Evolutionary conservation across 495 filamentous ascomycete genomes (phyloP), one percentile per base, ranked within the genome.

Genomic region (Cercophora scortea): DNA sequence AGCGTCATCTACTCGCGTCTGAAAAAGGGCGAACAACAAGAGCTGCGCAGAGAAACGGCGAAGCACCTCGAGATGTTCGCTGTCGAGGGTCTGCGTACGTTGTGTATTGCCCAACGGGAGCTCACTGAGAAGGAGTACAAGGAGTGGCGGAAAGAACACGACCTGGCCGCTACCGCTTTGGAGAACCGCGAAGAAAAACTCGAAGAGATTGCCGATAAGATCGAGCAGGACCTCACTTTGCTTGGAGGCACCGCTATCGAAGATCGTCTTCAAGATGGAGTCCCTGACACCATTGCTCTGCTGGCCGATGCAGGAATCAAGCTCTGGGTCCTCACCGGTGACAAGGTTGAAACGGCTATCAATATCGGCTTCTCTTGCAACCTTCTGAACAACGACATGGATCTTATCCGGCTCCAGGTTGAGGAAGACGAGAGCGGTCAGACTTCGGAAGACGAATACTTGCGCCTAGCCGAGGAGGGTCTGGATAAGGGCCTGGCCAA

Each of bases 321-420:
- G 65, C 81, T 99, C n/a, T 99, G 94, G 94, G 94, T 99, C 51
- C 73, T 99, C 43, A 99, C 94, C 34, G 94, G 94, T 50, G 94
- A 99, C 74, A 99, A 96, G 71, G 92, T 97, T 45, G 94, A 97
- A 69, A 99, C 94, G 45, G 94, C 94, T 41, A 97, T 99, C 80
- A 99, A 99, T 69, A 99, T 99, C 67, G 94, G 94, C 17, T 99
- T 97, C 70, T 97, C 94, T 11, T 97, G 94, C 77, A 99, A 99
- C 54, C 79, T 99, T 36, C 79, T 99, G 42, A 87, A 91, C 70
- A 99, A 96, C 67, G 85, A 93, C 55, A 96, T 99, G 94, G 93
- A 99, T 56, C 74, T 99, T 43, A 87, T 99, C 58, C 82, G 94
- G 25, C 79, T 97, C 63, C 95, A 95, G 61, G 76, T 95, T 42